Evolutionary conservation across 2,329 filamentous ascomycete genomes (phyloP).

Genomic region (Incumbomyces delicatus): DNA sequence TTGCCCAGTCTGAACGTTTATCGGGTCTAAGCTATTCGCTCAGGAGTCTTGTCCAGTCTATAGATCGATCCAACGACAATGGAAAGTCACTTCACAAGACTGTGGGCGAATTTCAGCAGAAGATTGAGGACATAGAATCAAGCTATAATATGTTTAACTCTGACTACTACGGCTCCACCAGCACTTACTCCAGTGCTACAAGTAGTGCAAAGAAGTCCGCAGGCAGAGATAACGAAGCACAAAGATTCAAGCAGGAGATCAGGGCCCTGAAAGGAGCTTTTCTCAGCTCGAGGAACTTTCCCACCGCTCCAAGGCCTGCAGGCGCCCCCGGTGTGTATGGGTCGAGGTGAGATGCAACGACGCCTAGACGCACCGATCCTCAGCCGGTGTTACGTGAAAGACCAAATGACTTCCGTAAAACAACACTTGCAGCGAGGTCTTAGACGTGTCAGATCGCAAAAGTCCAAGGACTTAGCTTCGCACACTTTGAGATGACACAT

Average conservation of each 20-base stretch:
- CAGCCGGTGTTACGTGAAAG: no score
- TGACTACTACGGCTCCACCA: conserved; percentile 10
- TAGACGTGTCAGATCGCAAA: no score
- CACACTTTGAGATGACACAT: no score
- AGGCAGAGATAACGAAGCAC: conserved; percentile 45
- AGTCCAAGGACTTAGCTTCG: no score
- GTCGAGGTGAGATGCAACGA: background rate
- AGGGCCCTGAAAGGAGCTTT: conserved; percentile 54
- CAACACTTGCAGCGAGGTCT: no score
- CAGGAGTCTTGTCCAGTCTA: conserved; percentile 36
- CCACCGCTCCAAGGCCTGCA: conserved; percentile 19
- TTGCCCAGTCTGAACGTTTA: conserved; percentile 25
- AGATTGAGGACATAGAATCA: conserved; percentile 14
- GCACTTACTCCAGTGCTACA: conserved; percentile 22
- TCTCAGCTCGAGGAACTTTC: conserved; percentile 54
- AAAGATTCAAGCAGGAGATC: conserved; percentile 50
- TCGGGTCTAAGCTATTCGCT: conserved; percentile 41
- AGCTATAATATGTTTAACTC: conserved; percentile 22
- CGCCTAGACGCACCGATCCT: no score
- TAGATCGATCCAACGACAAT: conserved; percentile 33
- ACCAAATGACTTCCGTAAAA: no score
- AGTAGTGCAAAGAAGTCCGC: conserved; percentile 21
- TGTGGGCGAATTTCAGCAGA: conserved; percentile 13
- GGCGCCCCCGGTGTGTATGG: background rate
- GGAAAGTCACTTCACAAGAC: conserved; percentile 18